Evolutionary conservation across 2,329 filamentous ascomycete genomes (phyloP).

Genomic region (Trichoderma breve): DNA sequence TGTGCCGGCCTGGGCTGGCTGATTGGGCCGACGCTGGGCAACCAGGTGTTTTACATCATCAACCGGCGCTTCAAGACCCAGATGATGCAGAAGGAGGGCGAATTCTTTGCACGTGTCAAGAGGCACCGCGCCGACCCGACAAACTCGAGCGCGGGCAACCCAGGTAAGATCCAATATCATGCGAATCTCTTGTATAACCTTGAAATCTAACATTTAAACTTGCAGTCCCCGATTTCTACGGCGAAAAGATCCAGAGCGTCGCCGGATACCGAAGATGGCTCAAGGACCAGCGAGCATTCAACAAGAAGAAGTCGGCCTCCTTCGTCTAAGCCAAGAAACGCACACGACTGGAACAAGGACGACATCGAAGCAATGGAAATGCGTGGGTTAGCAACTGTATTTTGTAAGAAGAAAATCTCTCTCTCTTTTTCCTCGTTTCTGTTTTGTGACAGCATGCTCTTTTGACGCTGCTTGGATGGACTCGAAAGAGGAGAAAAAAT

Average conservation of each 20-base stretch:
- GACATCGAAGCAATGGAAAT: neutral
- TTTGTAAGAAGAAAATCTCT: neutral
- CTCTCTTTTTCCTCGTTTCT: neutral
- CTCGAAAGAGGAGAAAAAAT: constrained; percentile 14
- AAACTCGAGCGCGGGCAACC: constrained; percentile 85
- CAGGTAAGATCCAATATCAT: constrained; percentile 47
- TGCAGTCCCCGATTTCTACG: constrained; percentile 89
- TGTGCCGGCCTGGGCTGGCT: constrained; percentile 86
- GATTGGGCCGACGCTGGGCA: constrained; percentile 77
- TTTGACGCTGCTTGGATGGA: neutral
- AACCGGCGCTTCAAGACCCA: constrained; percentile 69
- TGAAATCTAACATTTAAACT: neutral
- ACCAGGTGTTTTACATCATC: constrained; percentile 71
- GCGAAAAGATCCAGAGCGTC: constrained; percentile 95
- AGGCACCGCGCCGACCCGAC: constrained; percentile 89
- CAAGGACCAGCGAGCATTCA: constrained; percentile 96
- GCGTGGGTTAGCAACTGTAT: neutral
- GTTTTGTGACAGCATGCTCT: neutral
- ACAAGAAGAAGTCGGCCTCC: constrained; percentile 80
- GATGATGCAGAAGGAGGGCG: constrained; percentile 85
- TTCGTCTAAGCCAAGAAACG: constrained; percentile 49
- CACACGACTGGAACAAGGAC: constrained; percentile 33
- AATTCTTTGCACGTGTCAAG: constrained; percentile 90
- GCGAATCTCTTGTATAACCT: neutral
- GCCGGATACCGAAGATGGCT: constrained; percentile 90